Conservation (phyloP, 192 early-diverging fungal genomes). For the Globomyces pollinis-pini region DNA sequence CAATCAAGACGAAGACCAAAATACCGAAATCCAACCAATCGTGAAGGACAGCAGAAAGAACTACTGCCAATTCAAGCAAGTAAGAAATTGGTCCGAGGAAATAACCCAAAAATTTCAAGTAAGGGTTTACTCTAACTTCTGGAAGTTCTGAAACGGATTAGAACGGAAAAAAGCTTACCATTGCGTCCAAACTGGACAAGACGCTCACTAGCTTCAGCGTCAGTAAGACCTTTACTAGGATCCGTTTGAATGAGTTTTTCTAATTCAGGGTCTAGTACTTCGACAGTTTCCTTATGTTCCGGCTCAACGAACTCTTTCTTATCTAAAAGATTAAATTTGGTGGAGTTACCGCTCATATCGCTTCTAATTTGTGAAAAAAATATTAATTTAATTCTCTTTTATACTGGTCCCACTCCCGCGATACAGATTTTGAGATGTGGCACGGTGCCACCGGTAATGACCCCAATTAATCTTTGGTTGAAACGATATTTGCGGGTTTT, state of each 20-base stretch:
- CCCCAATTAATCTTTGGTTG: too few relatives aligned
- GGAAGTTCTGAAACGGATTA: conserved; percentile 28
- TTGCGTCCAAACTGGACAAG: conserved; percentile 73
- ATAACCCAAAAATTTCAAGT: conserved; percentile 78
- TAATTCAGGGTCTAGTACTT: background rate
- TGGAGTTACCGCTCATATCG: too few relatives aligned
- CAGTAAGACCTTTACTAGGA: conserved; percentile 66
- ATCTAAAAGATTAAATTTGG: too few relatives aligned
- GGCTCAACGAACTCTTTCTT: too few relatives aligned
- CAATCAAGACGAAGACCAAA: conserved; percentile 70
- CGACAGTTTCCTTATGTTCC: too few relatives aligned
- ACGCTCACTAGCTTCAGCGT: conserved; percentile 68
- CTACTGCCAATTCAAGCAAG: conserved; percentile 70
- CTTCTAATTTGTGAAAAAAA: too few relatives aligned
- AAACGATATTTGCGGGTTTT: too few relatives aligned
- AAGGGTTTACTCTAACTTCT: conserved; percentile 70
- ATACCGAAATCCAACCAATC: conserved; percentile 85
- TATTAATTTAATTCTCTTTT: too few relatives aligned
- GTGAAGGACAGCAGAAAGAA: conserved; percentile 68
- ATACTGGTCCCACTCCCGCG: too few relatives aligned
- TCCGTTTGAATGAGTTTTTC: conserved; percentile 58
- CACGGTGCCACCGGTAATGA: too few relatives aligned
- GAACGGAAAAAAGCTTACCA: conserved; percentile 23
- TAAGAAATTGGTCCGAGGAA: conserved; percentile 35
- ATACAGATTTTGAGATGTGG: too few relatives aligned